phyloP scores from a whole-genome alignment of 1,139 yeast genomes.

The Yamadazyma songkhlaensis region DNA sequence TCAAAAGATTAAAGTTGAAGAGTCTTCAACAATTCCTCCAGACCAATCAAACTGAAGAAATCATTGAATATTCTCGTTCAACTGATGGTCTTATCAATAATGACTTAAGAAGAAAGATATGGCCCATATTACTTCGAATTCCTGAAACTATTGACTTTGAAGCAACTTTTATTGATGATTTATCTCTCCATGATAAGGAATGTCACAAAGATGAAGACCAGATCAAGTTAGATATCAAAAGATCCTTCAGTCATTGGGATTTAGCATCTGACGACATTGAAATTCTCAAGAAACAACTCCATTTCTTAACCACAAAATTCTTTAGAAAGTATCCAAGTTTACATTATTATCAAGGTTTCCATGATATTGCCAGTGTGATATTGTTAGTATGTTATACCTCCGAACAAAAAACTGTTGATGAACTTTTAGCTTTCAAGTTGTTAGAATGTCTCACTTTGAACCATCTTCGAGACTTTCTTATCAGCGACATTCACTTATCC shows the following conservation, averaged over 20 bases:
- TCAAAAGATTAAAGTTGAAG: constrained; percentile 35
- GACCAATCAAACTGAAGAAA: constrained; percentile 23
- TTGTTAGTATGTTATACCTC: constrained; percentile 47
- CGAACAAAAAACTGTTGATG: constrained; percentile 22
- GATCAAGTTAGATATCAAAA: constrained; percentile 68
- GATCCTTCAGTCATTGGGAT: constrained; percentile 56
- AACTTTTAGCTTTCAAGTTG: constrained; percentile 41
- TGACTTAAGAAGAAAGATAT: constrained; percentile 37
- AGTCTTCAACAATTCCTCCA: constrained; percentile 38
- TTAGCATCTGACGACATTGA: constrained; percentile 33
- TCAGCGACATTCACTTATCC: constrained; percentile 64
- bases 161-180: constrained; percentile 11
- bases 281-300: constrained; percentile 39
- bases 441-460: constrained; percentile 58
- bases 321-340: constrained; percentile 61
- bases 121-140: constrained; percentile 43
- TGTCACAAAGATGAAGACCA: constrained; percentile 75
- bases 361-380: constrained; percentile 78
- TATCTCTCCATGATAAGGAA: constrained; percentile 29
- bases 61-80: constrained; percentile 37
- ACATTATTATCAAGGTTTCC: constrained; percentile 88
- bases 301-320: constrained; percentile 49
- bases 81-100: constrained; percentile 49
- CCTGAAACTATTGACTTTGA: neutral
- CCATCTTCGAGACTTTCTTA: constrained; percentile 83